phyloP scores from a whole-genome alignment of 2,329 filamentous ascomycete species.

The Ceratocystis cacaofunesta region DNA sequence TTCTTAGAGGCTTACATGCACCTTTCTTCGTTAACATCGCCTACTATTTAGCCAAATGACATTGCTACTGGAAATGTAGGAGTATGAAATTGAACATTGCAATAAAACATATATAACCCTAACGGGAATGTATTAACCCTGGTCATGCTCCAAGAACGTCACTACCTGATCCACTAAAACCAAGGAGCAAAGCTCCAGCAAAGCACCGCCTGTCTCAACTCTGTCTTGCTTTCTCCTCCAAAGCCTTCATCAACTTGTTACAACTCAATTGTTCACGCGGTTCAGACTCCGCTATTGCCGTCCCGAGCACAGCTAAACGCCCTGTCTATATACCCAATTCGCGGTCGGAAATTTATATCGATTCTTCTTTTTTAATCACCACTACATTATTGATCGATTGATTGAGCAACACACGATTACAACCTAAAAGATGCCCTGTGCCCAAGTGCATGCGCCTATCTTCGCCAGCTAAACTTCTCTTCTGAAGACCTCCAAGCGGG shows the following conservation, averaged over 20 bases:
- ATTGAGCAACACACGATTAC: neutral
- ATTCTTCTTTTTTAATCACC: neutral
- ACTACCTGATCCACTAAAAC: neutral
- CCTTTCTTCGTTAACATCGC: too few relatives aligned
- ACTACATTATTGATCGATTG: neutral
- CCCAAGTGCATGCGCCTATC: neutral
- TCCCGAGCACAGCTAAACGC: neutral
- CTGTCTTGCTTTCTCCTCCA: neutral
- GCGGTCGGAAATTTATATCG: neutral
- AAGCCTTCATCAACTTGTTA: neutral
- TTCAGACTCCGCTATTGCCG: neutral
- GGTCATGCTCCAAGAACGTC: neutral
- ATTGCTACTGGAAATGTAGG: neutral
- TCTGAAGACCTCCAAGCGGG: neutral
- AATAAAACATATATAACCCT: neutral
- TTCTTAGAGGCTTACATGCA: too few relatives aligned
- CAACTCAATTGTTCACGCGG: neutral
- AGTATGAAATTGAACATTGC: neutral
- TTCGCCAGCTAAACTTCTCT: slow-evolving; percentile 2
- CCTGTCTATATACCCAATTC: neutral
- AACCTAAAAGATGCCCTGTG: neutral
- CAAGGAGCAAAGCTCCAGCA: slow-evolving; percentile 4
- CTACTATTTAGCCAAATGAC: too few relatives aligned
- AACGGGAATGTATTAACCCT: neutral
- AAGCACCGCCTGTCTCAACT: neutral